Conservation (phyloP, 495 filamentous ascomycete species). For the Penicillium alfredii region DNA sequence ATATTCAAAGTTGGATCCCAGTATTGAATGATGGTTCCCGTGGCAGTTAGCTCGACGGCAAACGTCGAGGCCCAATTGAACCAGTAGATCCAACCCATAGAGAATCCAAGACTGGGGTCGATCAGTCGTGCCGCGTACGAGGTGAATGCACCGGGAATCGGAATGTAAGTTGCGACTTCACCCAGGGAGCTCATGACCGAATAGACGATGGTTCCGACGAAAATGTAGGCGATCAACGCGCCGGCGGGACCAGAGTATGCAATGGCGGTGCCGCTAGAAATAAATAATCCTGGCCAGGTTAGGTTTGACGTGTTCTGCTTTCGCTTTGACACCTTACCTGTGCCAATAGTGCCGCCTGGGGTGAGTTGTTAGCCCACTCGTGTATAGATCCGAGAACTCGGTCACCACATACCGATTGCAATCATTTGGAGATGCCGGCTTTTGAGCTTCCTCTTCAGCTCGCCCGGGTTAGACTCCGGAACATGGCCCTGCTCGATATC, state of each 20-base stretch:
- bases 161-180: conserved; percentile 69
- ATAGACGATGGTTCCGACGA: conserved; percentile 52
- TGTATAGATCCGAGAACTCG: conserved; percentile 17
- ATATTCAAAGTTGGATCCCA: conserved; percentile 54
- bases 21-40: conserved; percentile 62
- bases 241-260: conserved; percentile 56
- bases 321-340: conserved; percentile 33
- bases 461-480: conserved; percentile 7
- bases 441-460: conserved; percentile 53
- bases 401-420: conserved; percentile 50
- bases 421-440: conserved; percentile 64
- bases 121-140: conserved; percentile 63
- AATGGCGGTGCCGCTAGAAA: conserved; percentile 62
- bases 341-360: conserved; percentile 66
- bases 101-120: conserved; percentile 63
- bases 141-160: conserved; percentile 64
- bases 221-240: conserved; percentile 56
- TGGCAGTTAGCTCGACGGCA: conserved; percentile 61
- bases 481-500: conserved; percentile 21
- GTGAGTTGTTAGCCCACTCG: conserved; percentile 51
- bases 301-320: conserved; percentile 2
- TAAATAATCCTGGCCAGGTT: conserved; percentile 44
- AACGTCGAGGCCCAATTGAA: conserved; percentile 54
- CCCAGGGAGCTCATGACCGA: conserved; percentile 47
- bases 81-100: conserved; percentile 68